phyloP scores from a whole-genome alignment of 257 asterid genomes.

The Verbascum thapsus region DNA sequence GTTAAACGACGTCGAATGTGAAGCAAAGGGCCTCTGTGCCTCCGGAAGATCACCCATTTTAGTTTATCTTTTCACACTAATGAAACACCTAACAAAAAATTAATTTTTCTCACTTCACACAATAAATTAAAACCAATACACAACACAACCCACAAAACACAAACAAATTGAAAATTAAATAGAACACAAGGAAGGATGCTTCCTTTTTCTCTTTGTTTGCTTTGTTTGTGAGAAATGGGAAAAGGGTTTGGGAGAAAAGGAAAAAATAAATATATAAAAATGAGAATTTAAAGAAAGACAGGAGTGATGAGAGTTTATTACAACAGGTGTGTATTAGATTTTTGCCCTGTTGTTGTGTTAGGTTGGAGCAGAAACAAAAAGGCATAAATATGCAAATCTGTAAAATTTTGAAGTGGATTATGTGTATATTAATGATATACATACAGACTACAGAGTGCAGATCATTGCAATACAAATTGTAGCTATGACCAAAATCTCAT shows the following conservation, averaged over 20 bases:
- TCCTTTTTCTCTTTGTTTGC: conserved; percentile 15
- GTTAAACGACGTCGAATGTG: conserved; percentile 28
- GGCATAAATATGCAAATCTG: conserved; percentile 29
- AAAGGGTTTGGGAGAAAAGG: conserved; percentile 19
- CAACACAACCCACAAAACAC: conserved; percentile 11
- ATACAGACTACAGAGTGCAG: conserved; percentile 30
- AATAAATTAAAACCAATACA: conserved; percentile 28
- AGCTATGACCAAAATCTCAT: conserved; percentile 7
- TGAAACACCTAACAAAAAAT: neutral
- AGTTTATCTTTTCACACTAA: neutral
- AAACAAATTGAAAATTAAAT: conserved; percentile 15
- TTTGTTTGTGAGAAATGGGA: conserved; percentile 18
- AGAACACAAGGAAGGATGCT: conserved; percentile 26
- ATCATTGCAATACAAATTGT: conserved; percentile 20
- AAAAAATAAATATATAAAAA: neutral
- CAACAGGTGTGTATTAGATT: conserved; percentile 25
- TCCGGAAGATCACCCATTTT: conserved; percentile 49
- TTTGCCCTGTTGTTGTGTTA: conserved; percentile 15
- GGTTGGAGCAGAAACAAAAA: conserved; percentile 31
- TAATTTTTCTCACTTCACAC: conserved; percentile 9
- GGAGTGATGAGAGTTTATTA: conserved; percentile 22
- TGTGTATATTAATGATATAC: too few relatives aligned
- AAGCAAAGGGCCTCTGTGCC: conserved; percentile 40
- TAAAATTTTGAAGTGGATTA: conserved; percentile 30
- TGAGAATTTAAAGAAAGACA: conserved; percentile 29